Percentiles rank a stretch among this genome's conserved stretches.
These are phyloP conservation scores for Cajanus cajan DNA, from an alignment of 306 rosid genomes.

Conservation along the genomic window DNA sequence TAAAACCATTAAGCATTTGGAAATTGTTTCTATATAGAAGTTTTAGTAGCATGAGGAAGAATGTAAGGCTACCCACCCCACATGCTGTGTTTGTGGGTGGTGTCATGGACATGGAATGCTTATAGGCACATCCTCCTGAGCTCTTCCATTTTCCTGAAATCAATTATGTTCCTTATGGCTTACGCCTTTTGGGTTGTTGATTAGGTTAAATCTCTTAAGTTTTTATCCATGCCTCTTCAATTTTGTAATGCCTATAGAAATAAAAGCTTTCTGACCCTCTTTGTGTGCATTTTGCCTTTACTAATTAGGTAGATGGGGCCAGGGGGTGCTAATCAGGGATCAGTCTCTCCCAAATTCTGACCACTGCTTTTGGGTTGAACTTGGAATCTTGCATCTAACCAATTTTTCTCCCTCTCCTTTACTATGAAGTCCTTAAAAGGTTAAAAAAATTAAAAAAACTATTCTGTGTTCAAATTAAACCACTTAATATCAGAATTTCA, in stretches of 20 bases:
- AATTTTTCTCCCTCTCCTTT: neutral
- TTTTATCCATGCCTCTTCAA: constrained; percentile 5
- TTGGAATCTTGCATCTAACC: neutral
- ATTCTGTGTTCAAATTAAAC: neutral
- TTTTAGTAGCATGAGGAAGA: neutral
- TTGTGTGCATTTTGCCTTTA: constrained; percentile 2
- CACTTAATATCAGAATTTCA: neutral
- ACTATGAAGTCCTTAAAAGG: neutral
- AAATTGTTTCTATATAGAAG: neutral
- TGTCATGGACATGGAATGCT: neutral
- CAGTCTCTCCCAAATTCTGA: neutral
- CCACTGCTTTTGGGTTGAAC: neutral
- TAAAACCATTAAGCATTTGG: neutral
- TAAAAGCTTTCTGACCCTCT: constrained; percentile 24
- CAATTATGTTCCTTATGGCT: neutral
- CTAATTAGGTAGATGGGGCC: neutral
- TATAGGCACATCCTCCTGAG: neutral
- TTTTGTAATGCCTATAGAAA: neutral
- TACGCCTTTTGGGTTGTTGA: neutral
- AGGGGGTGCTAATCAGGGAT: constrained; percentile 4
- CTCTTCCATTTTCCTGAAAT: neutral
- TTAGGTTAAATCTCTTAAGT: neutral
- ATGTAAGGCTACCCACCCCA: neutral
- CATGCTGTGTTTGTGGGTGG: neutral
- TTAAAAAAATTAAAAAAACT: neutral